Conservation (phyloP, 2,329 filamentous ascomycete genomes). For the Fusarium sp. region DNA sequence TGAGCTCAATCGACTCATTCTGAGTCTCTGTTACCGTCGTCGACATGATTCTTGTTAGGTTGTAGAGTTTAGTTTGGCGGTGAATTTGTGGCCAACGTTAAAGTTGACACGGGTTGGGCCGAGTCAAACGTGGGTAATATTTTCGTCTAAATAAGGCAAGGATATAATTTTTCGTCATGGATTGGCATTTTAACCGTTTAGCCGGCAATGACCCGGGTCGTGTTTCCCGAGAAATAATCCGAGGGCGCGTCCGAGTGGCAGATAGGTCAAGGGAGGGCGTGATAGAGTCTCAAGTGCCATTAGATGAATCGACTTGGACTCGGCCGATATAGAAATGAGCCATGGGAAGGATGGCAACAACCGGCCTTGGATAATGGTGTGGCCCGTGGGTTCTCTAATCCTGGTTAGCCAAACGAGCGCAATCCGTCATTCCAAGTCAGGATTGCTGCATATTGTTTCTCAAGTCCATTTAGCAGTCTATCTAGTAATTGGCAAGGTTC, state of each 20-base stretch:
- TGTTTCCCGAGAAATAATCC: neutral
- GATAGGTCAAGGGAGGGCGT: neutral
- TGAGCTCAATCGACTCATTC: conserved; percentile 23
- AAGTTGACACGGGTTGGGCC: neutral
- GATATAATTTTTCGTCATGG: neutral
- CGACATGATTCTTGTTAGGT: conserved; percentile 19
- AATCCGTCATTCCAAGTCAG: neutral
- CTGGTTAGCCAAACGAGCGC: neutral
- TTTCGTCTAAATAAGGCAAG: neutral
- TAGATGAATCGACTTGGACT: neutral
- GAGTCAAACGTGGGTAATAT: neutral
- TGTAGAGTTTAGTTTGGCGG: neutral
- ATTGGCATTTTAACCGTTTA: conserved; percentile 1
- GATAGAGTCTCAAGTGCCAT: neutral
- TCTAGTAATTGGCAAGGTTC: neutral
- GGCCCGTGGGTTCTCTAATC: neutral
- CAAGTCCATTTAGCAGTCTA: too few relatives aligned
- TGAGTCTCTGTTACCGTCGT: conserved; percentile 21
- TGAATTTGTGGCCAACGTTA: neutral
- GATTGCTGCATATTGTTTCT: neutral
- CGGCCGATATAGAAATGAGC: neutral
- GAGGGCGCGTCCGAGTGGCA: neutral
- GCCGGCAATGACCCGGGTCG: neutral
- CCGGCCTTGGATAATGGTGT: neutral
- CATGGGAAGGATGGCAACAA: neutral